Evolutionary conservation across 2,329 filamentous ascomycete genomes (phyloP).

Genomic region (Xylariales sp.): DNA sequence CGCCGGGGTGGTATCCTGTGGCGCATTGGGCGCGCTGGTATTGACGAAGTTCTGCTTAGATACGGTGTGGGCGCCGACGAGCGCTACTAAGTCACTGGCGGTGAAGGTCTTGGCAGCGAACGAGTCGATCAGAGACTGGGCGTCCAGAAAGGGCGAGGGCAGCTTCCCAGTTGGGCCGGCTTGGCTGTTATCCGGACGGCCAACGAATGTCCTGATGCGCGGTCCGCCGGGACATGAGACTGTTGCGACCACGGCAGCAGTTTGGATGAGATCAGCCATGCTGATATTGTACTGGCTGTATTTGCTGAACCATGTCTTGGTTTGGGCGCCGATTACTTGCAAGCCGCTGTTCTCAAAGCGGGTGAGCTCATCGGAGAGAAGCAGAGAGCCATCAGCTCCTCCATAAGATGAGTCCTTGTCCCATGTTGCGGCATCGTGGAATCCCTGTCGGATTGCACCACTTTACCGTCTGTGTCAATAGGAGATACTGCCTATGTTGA

Average conservation of each 20-base stretch:
- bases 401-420: slow-evolving; percentile 30
- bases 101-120: slow-evolving; percentile 48
- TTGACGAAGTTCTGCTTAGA: slow-evolving; percentile 44
- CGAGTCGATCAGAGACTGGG: slow-evolving; percentile 37
- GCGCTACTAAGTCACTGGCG: slow-evolving; percentile 44
- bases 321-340: slow-evolving; percentile 31
- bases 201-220: slow-evolving; percentile 43
- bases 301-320: slow-evolving; percentile 32
- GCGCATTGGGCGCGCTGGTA: slow-evolving; percentile 26
- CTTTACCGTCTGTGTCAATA: too few species aligned
- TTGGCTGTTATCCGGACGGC: slow-evolving; percentile 38
- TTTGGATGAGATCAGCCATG: slow-evolving; percentile 51
- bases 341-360: slow-evolving; percentile 43
- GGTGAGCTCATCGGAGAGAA: slow-evolving; percentile 33
- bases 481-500: too few species aligned
- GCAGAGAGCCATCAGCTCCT: slow-evolving; percentile 42
- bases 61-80: slow-evolving; percentile 49
- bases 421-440: slow-evolving; percentile 43
- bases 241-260: slow-evolving; percentile 42
- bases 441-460: slow-evolving; percentile 40
- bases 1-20: slow-evolving; percentile 44
- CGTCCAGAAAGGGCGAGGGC: slow-evolving; percentile 34
- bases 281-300: slow-evolving; percentile 35
- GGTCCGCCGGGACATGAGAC: slow-evolving; percentile 49
- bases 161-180: slow-evolving; percentile 39